Percentiles rank a stretch among this genome's conserved stretches.
Conservation (phyloP, 2,329 filamentous ascomycete genomes). For the Blastomyces silverae region DNA sequence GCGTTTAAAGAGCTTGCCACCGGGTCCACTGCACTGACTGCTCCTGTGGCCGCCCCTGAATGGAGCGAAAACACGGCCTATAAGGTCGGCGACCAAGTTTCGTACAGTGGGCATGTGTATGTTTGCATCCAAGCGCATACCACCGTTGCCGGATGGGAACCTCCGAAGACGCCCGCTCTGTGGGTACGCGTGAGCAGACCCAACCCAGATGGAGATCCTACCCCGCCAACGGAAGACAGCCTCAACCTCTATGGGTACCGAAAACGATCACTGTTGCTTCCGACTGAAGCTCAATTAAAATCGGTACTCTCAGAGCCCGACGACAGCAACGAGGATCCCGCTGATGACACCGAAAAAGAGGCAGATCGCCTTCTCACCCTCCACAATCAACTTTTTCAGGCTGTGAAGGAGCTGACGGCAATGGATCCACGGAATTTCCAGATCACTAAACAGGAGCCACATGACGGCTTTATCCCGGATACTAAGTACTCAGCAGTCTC, state of each 20-base stretch:
- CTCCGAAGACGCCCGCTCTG: neutral
- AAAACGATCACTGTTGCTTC: neutral
- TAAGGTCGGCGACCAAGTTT: neutral
- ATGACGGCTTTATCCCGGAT: neutral
- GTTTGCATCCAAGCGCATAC: constrained; percentile 4
- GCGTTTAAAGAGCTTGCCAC: neutral
- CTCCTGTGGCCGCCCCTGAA: neutral
- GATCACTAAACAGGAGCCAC: neutral
- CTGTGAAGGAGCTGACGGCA: neutral
- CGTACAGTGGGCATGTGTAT: neutral
- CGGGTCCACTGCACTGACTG: neutral
- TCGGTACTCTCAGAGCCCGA: neutral
- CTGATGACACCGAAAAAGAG: constrained; percentile 2
- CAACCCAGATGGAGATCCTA: neutral
- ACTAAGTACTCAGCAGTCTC: neutral
- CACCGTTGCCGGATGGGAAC: neutral
- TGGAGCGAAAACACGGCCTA: neutral
- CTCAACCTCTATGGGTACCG: neutral
- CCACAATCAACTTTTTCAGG: neutral
- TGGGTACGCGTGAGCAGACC: constrained; percentile 2
- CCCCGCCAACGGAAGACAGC: neutral
- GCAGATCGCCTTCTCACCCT: constrained; percentile 1
- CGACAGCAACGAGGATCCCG: neutral
- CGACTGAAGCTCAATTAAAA: neutral
- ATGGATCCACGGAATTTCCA: neutral